These are phyloP conservation scores for Eucalyptus microcorys DNA, from an alignment of 345 rosid genomes.

Conservation along the genomic window DNA sequence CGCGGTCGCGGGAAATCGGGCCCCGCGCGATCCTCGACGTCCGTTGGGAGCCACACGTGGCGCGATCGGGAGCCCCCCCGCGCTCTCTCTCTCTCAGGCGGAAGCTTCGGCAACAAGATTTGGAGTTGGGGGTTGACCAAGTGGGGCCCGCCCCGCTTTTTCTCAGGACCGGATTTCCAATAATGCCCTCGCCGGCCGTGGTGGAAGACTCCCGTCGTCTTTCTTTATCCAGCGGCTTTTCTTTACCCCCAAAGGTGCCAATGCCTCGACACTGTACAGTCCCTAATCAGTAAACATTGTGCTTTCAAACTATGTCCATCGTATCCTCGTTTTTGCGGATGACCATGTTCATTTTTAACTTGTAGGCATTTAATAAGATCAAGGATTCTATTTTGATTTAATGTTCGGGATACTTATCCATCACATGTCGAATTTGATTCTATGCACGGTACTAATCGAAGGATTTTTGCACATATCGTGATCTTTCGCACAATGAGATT, in stretches of 20 bases:
- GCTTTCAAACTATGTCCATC: not conserved
- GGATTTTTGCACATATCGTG: accelerated
- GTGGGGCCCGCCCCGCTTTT: not conserved
- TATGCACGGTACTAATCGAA: no score
- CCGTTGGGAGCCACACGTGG: not conserved
- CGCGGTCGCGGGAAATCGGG: not conserved
- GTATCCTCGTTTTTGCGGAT: not conserved
- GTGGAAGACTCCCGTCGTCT: not conserved
- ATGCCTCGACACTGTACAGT: not conserved
- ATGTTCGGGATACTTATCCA: accelerated
- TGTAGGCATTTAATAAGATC: not conserved
- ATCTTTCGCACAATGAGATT: no score
- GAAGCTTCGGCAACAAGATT: not conserved
- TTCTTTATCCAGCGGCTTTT: not conserved
- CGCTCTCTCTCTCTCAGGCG: not conserved
- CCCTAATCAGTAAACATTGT: not conserved
- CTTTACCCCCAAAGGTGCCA: not conserved
- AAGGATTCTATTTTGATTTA: not conserved
- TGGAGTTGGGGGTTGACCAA: not conserved
- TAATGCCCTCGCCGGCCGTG: not conserved
- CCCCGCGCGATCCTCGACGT: not conserved
- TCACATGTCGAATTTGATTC: accelerated
- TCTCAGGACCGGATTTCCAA: not conserved
- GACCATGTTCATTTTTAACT: not conserved
- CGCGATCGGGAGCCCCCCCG: not conserved